A percentile compares a stretch with the other conserved stretches of the same genome.
These are phyloP conservation scores for Aureobasidium sp. DNA, from an alignment of 2,329 filamentous ascomycete species.

Conservation along the genomic window DNA sequence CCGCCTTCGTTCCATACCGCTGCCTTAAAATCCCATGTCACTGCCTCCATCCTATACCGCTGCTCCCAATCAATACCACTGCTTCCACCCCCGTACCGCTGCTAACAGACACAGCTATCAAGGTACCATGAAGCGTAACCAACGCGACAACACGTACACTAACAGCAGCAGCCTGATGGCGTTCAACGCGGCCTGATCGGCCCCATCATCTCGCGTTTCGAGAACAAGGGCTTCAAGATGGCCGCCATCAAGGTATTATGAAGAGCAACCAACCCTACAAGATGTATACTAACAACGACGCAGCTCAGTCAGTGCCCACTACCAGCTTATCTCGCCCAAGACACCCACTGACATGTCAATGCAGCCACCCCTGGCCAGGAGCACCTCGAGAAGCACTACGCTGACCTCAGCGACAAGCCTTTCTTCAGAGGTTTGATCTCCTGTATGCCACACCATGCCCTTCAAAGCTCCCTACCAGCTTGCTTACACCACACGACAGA, in stretches of 20 bases:
- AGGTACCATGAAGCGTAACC: conserved; percentile 39
- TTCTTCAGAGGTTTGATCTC: conserved; percentile 94
- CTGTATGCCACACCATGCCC: conserved; percentile 54
- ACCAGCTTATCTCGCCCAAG: not conserved
- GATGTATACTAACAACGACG: not conserved
- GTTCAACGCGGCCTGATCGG: conserved; percentile 99
- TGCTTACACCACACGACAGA: conserved; percentile 48
- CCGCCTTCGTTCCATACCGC: too few relatives aligned
- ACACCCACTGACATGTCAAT: not conserved
- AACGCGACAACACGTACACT: too few relatives aligned
- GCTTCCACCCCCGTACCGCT: not conserved
- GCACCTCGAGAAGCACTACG: conserved; percentile 98
- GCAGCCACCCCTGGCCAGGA: conserved; percentile 58
- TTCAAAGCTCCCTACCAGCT: not conserved
- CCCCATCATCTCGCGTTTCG: conserved; percentile 96
- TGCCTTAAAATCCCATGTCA: too few relatives aligned
- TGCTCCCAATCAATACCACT: too few relatives aligned
- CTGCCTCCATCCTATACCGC: too few relatives aligned
- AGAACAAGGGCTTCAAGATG: conserved; percentile 98
- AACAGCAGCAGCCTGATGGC: conserved; percentile 51
- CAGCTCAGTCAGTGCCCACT: not conserved
- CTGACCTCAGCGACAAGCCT: conserved; percentile 84
- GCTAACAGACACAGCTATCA: conserved; percentile 63
- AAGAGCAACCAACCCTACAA: not conserved
- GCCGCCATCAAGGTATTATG: conserved; percentile 82